Evolutionary conservation across 75 land plant species (phyloP).

Genomic region (Sequoia sempervirens): DNA sequence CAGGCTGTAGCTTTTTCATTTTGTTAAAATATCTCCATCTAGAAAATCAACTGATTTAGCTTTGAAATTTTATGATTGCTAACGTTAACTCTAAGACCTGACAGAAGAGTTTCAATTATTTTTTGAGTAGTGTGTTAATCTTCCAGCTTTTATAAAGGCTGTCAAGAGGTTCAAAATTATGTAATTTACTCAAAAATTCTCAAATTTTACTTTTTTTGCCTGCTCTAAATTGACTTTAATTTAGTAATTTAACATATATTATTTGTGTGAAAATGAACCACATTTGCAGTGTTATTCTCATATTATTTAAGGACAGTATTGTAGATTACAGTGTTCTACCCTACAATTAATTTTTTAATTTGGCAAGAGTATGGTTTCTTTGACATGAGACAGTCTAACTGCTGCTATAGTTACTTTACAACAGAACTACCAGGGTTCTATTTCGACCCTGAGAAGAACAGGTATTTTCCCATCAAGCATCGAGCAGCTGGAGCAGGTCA

Average conservation of each 20-base stretch:
- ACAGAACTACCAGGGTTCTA: constrained; percentile 68
- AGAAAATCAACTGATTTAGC: not conserved
- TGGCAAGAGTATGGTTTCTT: not conserved
- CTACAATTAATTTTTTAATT: not conserved
- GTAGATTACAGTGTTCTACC: not conserved
- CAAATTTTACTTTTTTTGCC: not conserved
- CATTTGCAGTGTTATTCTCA: not conserved
- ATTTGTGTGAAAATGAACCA: not conserved
- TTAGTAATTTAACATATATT: not conserved
- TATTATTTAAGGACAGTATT: not conserved
- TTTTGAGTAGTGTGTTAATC: not conserved
- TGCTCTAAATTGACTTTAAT: not conserved
- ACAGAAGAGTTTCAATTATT: not conserved
- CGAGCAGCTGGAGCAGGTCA: constrained; percentile 1
- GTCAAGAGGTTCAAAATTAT: not conserved
- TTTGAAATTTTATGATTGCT: too few relatives aligned
- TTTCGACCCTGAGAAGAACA: constrained; percentile 59
- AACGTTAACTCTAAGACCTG: not conserved
- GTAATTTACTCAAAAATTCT: not conserved
- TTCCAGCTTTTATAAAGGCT: not conserved
- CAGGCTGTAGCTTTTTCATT: not conserved
- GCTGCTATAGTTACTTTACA: not conserved
- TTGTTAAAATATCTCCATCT: not conserved
- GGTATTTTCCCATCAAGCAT: constrained; percentile 54
- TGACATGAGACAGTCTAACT: not conserved